Conservation (phyloP, 768 basidiomycete genomes). For the Rhodotorula kratochvilovae region DNA sequence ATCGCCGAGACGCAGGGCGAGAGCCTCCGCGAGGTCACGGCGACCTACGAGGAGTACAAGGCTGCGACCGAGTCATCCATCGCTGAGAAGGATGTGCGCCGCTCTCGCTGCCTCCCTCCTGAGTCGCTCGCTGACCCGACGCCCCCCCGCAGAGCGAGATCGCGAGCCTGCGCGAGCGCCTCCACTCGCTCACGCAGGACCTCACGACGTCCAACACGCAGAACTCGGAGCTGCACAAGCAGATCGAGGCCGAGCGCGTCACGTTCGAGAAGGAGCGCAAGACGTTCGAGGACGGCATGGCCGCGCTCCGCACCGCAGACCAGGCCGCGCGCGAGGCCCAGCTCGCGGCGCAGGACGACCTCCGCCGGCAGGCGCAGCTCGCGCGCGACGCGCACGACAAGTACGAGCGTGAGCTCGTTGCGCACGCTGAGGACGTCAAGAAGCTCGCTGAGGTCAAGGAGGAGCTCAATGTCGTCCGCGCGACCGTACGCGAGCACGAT, state of each 20-base stretch:
- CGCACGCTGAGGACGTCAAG: constrained; percentile 82
- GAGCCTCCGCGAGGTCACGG: constrained; percentile 64
- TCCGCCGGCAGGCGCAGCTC: constrained; percentile 65
- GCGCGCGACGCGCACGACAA: constrained; percentile 72
- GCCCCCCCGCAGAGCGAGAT: constrained; percentile 57
- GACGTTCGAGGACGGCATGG: constrained; percentile 73
- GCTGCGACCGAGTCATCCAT: constrained; percentile 65
- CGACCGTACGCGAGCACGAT: constrained; percentile 58
- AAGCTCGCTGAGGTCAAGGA: constrained; percentile 61
- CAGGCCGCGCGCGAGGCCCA: constrained; percentile 62
- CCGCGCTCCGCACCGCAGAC: constrained; percentile 72
- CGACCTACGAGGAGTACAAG: constrained; percentile 76
- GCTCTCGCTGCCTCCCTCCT: background rate
- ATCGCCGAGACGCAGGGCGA: constrained; percentile 78
- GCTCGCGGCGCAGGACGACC: constrained; percentile 54
- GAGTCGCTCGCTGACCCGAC: too few species aligned
- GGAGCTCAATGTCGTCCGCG: constrained; percentile 57
- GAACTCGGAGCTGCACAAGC: constrained; percentile 59
- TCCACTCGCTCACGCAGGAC: constrained; percentile 58
- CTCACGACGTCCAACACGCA: constrained; percentile 54
- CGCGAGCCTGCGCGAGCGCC: constrained; percentile 61
- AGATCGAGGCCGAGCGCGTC: constrained; percentile 63
- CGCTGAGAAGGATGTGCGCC: constrained; percentile 61
- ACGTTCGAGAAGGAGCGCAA: constrained; percentile 75
- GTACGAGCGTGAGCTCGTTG: constrained; percentile 72